Base-by-base conservation (phyloP, 441 rosid species). In the Bruguiera hainesii region DNA sequence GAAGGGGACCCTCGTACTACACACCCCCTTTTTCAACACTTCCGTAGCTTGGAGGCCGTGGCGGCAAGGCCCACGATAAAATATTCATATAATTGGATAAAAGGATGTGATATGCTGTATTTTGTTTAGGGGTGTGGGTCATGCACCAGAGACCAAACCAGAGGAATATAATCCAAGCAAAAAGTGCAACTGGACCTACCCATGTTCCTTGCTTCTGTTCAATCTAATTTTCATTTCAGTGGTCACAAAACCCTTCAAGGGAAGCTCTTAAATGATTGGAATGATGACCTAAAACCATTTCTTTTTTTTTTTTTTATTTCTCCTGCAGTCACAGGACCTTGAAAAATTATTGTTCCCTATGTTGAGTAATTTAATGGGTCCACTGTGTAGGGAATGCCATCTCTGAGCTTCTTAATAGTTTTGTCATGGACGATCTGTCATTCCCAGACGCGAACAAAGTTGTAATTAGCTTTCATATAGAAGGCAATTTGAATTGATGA, bases 141-240 rank as follows among this genome's bases (percentile, higher is more conserved):
- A 52, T 52, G 26, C 25, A 23, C 56, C 56, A 19, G 56, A 5
- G 26, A 52, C 9, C 1, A 7, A 7, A 52, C 9, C 51, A 10
- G 29, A 75, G 48, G 72, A 66, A 72, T 67, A 63, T 67, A 55
- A 62, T 63, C 73, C 37, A 64, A 26, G 55, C 35, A 6, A 42
- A 56, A n/a, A 30, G 48, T 1, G 39, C 23, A 30, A 23, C 33
- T 68, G 76, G 79, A 65, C 75, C 80, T 73, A 63, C 77, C 7
- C 25, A 30, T 76, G 71, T 65, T 69, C 58, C 26, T 16, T 13
- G 20, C 28, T 51, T 39, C 28, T 37, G 57, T 16, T 25, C 26
- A 37, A 15, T 48, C 15, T 1, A 37, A 9, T 37, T 37, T 37
- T 19, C 39, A 56, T 35, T 64, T 30, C 56, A 8, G 63, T 65